Conservation (phyloP, 2,329 filamentous ascomycete species). For the Aspergillus amoenus region DNA sequence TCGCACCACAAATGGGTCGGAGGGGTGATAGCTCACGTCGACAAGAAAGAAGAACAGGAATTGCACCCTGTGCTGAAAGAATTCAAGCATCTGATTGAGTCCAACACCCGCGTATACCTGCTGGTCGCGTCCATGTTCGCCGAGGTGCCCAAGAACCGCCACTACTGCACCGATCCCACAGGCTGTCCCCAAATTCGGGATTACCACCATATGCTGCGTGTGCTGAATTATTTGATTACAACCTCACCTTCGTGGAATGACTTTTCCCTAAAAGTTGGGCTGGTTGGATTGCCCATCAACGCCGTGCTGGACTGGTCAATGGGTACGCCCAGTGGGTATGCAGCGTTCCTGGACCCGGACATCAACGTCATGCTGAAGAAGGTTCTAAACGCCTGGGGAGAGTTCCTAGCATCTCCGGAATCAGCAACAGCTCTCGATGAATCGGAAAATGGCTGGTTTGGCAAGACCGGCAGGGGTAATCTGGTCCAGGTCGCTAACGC, state of each 20-base stretch:
- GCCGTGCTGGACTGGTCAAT: constrained; percentile 61
- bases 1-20: constrained; percentile 64
- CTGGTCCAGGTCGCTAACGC: constrained; percentile 14
- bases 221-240: constrained; percentile 58
- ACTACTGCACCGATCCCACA: constrained; percentile 62
- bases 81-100: constrained; percentile 66
- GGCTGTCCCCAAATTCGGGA: constrained; percentile 63
- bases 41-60: constrained; percentile 46
- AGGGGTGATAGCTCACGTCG: constrained; percentile 55
- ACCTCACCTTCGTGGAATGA: constrained; percentile 34
- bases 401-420: constrained; percentile 51
- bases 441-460: constrained; percentile 56
- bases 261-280: constrained; percentile 34
- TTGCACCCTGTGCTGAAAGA: constrained; percentile 63
- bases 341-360: constrained; percentile 53
- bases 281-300: constrained; percentile 58
- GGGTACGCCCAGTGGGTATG: constrained; percentile 55
- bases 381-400: constrained; percentile 56
- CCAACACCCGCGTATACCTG: constrained; percentile 64
- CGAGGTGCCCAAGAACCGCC: constrained; percentile 61
- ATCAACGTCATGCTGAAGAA: constrained; percentile 55
- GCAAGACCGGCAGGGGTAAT: constrained; percentile 48
- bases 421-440: constrained; percentile 53
- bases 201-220: constrained; percentile 64
- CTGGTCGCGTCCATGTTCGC: constrained; percentile 68